Base-by-base conservation (phyloP, 78 protist species). In the Dictyostelium intermedium region DNA sequence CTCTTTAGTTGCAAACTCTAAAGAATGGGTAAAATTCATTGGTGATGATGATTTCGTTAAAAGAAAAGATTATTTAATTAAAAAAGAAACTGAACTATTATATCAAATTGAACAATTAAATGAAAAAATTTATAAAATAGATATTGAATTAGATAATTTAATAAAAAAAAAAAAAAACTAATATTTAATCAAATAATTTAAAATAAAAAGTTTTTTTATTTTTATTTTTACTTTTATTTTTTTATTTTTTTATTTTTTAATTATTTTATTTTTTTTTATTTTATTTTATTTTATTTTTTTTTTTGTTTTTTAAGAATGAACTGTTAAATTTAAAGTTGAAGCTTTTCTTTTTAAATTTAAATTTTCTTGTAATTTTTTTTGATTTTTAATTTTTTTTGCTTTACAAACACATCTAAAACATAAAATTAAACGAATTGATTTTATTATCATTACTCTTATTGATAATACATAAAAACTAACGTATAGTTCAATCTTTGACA, bases 1-100 rank as follows among this genome's bases (percentile, higher is more conserved):
- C 3, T 79, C 82, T 18, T 78, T 89, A 3, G 60, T 89, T n/a
- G 87, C 84, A 30, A 89, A 89, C 50, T 47, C 74, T 5, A 60
- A 66, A 32, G 72, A 56, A 32, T 89, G 94, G 94, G 77, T 89
- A 16, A 89, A 77, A 35, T 89, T 34, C 47, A 47, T 89, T 41
- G 94, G 94, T 80, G 83, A 80, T 45, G 34, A 35, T 14, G 84
- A 80, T 23, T 89, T 89, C 25, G 73, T 43, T 13, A 47, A 80
- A 35, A 60, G 94, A 81, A 89, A 41, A 47, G 43, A 50, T 47
- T 69, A 80, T 34, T 70, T 81, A 66, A 39, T 89, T 37, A n/a
- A 43, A 37, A 89, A 80, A 70, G 94, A 89, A 89, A 53, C 50
- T 69, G 82, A 78, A 30, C 25, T 35, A 27, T 27, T 80, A 30